A percentile compares a stretch with the other conserved stretches of the same genome.
phyloP scores from a whole-genome alignment of 2,329 filamentous ascomycete genomes.

The Alternaria solani region DNA sequence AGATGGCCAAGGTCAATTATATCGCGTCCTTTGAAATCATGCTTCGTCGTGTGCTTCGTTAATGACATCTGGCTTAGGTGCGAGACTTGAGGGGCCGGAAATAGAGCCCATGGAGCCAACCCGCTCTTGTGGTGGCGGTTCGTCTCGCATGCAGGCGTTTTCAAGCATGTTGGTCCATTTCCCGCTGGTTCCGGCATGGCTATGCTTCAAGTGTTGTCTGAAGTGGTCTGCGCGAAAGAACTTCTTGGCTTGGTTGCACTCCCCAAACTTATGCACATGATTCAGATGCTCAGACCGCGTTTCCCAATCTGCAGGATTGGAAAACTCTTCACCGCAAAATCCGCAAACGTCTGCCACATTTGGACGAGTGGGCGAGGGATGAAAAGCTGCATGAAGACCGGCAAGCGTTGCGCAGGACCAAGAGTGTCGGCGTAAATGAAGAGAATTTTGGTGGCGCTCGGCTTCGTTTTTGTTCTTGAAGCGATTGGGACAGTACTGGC shows the following conservation, averaged over 20 bases:
- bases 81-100: conserved; percentile 38
- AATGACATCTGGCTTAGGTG: conserved; percentile 49
- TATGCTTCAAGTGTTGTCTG: conserved; percentile 97
- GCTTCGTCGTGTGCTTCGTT: conserved; percentile 52
- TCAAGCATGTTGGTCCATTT: conserved; percentile 99
- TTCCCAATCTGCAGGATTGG: conserved; percentile 89
- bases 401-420: conserved; percentile 93
- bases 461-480: conserved; percentile 99
- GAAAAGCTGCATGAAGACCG: conserved; percentile 80
- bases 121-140: conserved; percentile 65
- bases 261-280: conserved; percentile 92
- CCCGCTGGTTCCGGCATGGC: conserved; percentile 91
- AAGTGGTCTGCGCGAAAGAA: conserved; percentile 98
- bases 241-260: conserved; percentile 98
- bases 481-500: conserved; percentile 88
- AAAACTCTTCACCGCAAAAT: conserved; percentile 94
- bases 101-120: conserved; percentile 45
- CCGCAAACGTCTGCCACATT: conserved; percentile 79
- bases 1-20: conserved; percentile 7
- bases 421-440: conserved; percentile 89
- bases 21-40: conserved; percentile 25
- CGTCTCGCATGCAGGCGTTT: conserved; percentile 95
- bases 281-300: conserved; percentile 85
- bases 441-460: conserved; percentile 92
- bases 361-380: conserved; percentile 74